phyloP scores from a whole-genome alignment of 345 rosid genomes.

The Clausena lansium region DNA sequence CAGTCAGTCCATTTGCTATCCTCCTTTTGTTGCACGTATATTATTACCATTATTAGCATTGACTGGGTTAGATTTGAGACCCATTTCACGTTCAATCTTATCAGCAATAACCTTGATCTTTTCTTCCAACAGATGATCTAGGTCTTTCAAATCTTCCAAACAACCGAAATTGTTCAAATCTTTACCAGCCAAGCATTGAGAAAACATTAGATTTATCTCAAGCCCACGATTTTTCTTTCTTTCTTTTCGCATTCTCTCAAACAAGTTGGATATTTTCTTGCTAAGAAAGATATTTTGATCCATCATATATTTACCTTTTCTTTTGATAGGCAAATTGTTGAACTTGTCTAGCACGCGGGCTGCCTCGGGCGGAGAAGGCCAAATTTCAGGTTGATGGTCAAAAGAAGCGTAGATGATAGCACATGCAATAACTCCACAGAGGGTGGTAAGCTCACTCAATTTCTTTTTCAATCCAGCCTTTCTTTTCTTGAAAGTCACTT shows the following conservation, averaged over 20 bases:
- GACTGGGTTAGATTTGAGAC: too few relatives aligned
- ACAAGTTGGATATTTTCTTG: conserved; percentile 17
- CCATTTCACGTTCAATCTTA: too few relatives aligned
- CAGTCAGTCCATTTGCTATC: too few relatives aligned
- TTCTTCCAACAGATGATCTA: conserved; percentile 14
- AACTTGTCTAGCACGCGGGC: conserved; percentile 16
- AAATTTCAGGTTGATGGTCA: conserved; percentile 26
- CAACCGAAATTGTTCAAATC: not conserved
- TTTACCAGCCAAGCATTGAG: conserved; percentile 1
- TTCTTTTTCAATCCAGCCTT: conserved; percentile 46
- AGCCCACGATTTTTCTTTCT: conserved; percentile 22
- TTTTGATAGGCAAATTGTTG: conserved; percentile 23
- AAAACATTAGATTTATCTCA: conserved; percentile 26
- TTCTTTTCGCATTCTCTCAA: conserved; percentile 16
- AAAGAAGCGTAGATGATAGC: conserved; percentile 31
- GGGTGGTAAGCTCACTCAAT: conserved; percentile 38
- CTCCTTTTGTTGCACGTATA: too few relatives aligned
- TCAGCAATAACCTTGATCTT: too few relatives aligned
- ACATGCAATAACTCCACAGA: conserved; percentile 44
- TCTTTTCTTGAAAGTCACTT: conserved; percentile 37
- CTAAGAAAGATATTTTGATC: conserved; percentile 29
- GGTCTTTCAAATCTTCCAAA: conserved; percentile 16
- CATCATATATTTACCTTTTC: conserved; percentile 36
- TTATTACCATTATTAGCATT: too few relatives aligned
- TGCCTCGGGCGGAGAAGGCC: conserved; percentile 40